phyloP scores from a whole-genome alignment of 176 grass and related monocot species.

The Cocos nucifera region DNA sequence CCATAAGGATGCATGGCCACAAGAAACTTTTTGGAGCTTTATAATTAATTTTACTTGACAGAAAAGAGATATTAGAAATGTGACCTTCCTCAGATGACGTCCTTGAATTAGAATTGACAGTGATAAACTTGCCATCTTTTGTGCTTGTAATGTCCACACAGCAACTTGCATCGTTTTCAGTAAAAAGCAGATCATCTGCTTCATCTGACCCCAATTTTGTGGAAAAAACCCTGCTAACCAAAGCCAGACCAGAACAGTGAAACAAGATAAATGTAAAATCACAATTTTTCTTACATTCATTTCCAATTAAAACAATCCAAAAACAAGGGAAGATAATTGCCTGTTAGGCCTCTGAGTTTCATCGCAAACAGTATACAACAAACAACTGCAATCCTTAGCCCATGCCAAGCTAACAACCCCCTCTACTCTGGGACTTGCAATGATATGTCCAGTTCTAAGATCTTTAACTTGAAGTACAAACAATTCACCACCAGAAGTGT shows the following conservation, averaged over 20 bases:
- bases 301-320: conserved; percentile 1
- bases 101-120: conserved; percentile 86
- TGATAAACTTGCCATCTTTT: conserved; percentile 91
- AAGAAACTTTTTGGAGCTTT: not conserved
- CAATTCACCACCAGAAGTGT: conserved; percentile 83
- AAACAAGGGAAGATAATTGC: conserved; percentile 38
- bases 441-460: conserved; percentile 38
- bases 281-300: not conserved
- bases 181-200: conserved; percentile 41
- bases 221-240: conserved; percentile 60
- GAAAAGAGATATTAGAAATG: conserved; percentile 19
- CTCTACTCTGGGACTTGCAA: conserved; percentile 42
- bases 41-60: not conserved
- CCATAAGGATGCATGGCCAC: conserved; percentile 15
- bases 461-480: conserved; percentile 78
- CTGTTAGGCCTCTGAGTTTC: conserved; percentile 68
- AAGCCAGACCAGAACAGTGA: conserved; percentile 16
- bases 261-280: not conserved
- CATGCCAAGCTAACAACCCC: conserved; percentile 87
- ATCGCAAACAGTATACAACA: conserved; percentile 77
- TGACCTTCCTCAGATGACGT: conserved; percentile 95
- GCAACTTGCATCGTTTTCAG: conserved; percentile 66
- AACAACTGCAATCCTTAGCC: conserved; percentile 43
- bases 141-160: conserved; percentile 85
- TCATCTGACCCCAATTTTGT: conserved; percentile 52